These are phyloP conservation scores for Spinacia oleracea DNA, from an alignment of 179 eudicot species.

Conservation along the genomic window DNA sequence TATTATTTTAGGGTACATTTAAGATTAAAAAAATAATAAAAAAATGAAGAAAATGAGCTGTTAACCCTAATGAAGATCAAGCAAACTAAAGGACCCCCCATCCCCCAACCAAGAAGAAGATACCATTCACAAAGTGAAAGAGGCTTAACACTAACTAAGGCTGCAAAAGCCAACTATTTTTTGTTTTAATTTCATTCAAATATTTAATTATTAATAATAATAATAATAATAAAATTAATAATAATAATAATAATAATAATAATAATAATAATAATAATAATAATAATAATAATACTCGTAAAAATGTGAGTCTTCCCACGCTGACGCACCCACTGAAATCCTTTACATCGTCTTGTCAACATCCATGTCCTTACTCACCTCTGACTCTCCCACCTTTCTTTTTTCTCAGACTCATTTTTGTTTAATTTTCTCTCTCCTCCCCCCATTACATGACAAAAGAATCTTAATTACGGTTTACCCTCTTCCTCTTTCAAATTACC, in stretches of 20 bases:
- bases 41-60: not conserved
- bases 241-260: too few relatives aligned
- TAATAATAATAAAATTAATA: too few relatives aligned
- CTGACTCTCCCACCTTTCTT: not conserved
- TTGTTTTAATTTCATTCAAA: not conserved
- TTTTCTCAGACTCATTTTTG: not conserved
- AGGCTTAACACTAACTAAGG: slow-evolving; percentile 2
- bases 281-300: too few relatives aligned
- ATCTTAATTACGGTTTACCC: slow-evolving; percentile 8
- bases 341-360: slow-evolving; percentile 43
- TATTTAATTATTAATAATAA: too few relatives aligned
- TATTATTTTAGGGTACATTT: too few relatives aligned
- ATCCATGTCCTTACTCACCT: slow-evolving; percentile 29
- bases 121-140: not conserved
- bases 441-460: slow-evolving; percentile 18
- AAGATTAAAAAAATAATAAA: too few relatives aligned
- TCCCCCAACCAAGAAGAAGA: slow-evolving; percentile 1
- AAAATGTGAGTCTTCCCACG: too few relatives aligned
- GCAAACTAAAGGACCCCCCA: slow-evolving; percentile 12
- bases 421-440: slow-evolving; percentile 22
- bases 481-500: not conserved
- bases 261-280: too few relatives aligned
- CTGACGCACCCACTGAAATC: slow-evolving; percentile 4
- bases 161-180: slow-evolving; percentile 22
- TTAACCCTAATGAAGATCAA: slow-evolving; percentile 8